phyloP scores from a whole-genome alignment of 2,329 filamentous ascomycete species.

The Neofusicoccum laricinum region DNA sequence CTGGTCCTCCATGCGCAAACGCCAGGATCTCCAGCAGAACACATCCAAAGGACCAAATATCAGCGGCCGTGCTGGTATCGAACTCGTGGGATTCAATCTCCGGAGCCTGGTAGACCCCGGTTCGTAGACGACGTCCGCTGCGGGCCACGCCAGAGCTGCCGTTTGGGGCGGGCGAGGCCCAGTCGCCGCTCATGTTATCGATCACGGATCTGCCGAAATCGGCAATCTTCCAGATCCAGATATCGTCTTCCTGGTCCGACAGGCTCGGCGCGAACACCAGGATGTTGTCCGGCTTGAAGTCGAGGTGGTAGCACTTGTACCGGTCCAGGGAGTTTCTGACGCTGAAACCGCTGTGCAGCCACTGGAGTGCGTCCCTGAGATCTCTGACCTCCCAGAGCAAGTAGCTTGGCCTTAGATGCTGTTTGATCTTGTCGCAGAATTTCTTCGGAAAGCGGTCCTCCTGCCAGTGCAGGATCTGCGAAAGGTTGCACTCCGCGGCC shows the following conservation, averaged over 20 bases:
- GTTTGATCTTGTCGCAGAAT: background rate
- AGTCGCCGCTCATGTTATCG: background rate
- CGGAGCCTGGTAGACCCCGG: background rate
- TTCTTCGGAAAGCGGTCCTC: background rate
- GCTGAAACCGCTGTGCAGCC: background rate
- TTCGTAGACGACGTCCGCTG: background rate
- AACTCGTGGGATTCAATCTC: background rate
- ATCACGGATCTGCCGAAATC: background rate
- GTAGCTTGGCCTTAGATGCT: background rate
- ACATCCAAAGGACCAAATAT: background rate
- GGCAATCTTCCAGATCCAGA: conserved; percentile 3
- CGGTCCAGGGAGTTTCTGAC: background rate
- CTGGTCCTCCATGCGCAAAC: background rate
- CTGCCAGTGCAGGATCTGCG: background rate
- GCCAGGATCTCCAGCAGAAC: background rate
- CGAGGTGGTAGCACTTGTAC: conserved; percentile 1
- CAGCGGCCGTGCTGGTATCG: background rate
- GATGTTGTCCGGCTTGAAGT: background rate
- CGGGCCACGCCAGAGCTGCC: background rate
- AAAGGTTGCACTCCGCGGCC: background rate
- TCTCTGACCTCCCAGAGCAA: conserved; percentile 1
- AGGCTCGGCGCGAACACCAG: background rate
- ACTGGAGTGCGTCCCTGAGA: background rate
- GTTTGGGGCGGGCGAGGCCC: background rate
- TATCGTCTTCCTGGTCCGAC: background rate